Conservation (phyloP, 176 grass and related monocot genomes). For the Oryza punctata region DNA sequence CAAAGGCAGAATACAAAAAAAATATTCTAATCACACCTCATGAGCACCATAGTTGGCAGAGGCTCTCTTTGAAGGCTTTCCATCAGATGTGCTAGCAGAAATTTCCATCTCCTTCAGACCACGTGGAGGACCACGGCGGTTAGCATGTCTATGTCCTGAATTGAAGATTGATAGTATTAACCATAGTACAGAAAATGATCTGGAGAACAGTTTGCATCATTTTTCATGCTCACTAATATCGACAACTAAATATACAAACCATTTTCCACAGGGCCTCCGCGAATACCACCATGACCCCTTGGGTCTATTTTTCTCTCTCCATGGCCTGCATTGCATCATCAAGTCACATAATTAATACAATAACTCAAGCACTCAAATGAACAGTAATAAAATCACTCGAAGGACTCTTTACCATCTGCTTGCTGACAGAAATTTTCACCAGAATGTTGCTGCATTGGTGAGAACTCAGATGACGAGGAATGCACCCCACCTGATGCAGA, state of each 20-base stretch:
- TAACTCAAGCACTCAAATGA: not conserved
- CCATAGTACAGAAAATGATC: not conserved
- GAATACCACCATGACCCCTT: conserved; percentile 60
- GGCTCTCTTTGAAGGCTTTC: conserved; percentile 75
- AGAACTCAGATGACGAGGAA: conserved; percentile 48
- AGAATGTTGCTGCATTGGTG: conserved; percentile 42
- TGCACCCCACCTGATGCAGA: conserved; percentile 44
- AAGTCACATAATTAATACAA: conserved; percentile 35
- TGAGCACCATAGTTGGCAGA: conserved; percentile 70
- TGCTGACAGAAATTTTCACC: conserved; percentile 53
- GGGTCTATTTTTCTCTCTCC: conserved; percentile 76
- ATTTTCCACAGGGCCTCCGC: conserved; percentile 66
- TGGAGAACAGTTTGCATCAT: conserved; percentile 6
- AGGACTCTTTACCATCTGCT: conserved; percentile 53
- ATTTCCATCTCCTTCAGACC: conserved; percentile 74
- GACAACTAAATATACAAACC: conserved; percentile 48
- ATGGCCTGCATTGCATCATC: conserved; percentile 42
- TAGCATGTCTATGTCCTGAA: conserved; percentile 78
- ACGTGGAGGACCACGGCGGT: conserved; percentile 66
- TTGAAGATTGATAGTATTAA: conserved; percentile 24
- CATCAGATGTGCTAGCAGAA: conserved; percentile 62
- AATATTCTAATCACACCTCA: conserved; percentile 62
- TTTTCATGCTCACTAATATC: conserved; percentile 13
- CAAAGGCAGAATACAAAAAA: conserved; percentile 24
- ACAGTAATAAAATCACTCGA: not conserved